Evolutionary conservation across 495 filamentous ascomycete species (phyloP), one percentile per base, ranked within the genome.

Genomic region (Penicillium tannophilum): DNA sequence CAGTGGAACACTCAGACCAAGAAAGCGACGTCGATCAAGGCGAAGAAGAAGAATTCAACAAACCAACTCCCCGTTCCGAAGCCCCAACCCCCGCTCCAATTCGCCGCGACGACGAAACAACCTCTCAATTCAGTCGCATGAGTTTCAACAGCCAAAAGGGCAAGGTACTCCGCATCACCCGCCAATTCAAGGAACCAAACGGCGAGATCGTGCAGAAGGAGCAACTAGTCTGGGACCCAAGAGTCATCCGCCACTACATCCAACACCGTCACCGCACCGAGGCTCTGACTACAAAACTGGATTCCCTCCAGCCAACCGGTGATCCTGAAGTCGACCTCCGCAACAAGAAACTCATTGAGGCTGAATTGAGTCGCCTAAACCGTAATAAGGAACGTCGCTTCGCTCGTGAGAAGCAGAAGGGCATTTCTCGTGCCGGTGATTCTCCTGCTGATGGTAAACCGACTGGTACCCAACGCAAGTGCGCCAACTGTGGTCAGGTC

Each of bases 401-500:
- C 65, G 91, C 90, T 52, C 92, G 94, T 63, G 94, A 98, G 67
- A 93, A 92, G 62, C 88, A 92, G 57, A 96, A 96, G 66, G 86
- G 86, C 31, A 72, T 80, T 19, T 71, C 78, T 56, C 72, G 70
- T 35, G 63, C 77, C 41, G 75, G 69, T 44, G 77, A 79, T 14
- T 72, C 68, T 6, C 69, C 73, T 20, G 67, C 70, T 8, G 76
- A 78, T n/a, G 70, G 72, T 35, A 84, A 82, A 55, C 78, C 86
- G 1, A 79, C 73, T 20, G 83, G 83, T 61, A 99, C 94, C 2
- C 90, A 90, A 28, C 84, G 95, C 60, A 98, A 97, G 72, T 99
- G 94, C 68, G 93, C 95, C 26, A 98, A 96, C 72, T 99, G 94
- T 65, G 93, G 93, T 33, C 88, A 92, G 65, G 88, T 93, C 20